These are phyloP conservation scores for Cryptosporidium muris DNA, from an alignment of 169 alveolate species.

Conservation along the genomic window DNA sequence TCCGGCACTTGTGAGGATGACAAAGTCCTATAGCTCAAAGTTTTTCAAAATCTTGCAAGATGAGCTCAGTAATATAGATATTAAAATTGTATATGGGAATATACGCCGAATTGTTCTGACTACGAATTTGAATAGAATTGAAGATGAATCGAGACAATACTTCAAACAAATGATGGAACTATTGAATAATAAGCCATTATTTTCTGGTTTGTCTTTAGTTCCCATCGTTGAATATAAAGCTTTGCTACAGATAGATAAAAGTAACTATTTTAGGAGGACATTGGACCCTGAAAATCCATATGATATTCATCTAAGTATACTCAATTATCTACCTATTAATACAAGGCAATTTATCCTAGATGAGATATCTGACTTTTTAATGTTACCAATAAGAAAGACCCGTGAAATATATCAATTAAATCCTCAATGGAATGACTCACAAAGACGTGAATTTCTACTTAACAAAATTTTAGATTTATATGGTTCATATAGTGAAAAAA, in stretches of 20 bases:
- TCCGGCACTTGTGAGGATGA: conserved; percentile 77
- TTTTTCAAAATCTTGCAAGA: conserved; percentile 21
- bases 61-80: conserved; percentile 40
- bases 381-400: conserved; percentile 38
- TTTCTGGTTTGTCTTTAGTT: conserved; percentile 42
- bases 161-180: conserved; percentile 25
- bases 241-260: conserved; percentile 43
- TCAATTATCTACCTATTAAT: conserved; percentile 37
- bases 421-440: neutral
- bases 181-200: conserved; percentile 10
- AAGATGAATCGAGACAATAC: conserved; percentile 4
- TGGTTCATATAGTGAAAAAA: conserved; percentile 52
- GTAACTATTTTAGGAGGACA: conserved; percentile 54
- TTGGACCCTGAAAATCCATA: conserved; percentile 42
- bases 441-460: neutral
- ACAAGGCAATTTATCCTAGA: conserved; percentile 29
- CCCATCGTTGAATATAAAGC: conserved; percentile 58
- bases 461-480: conserved; percentile 16
- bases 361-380: conserved; percentile 44
- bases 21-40: conserved; percentile 20
- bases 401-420: conserved; percentile 2
- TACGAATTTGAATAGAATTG: neutral
- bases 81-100: conserved; percentile 40
- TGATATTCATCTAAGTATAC: conserved; percentile 26
- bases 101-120: conserved; percentile 40